These are phyloP conservation scores for Davidsoniella neocaledoniae DNA, from an alignment of 2,329 filamentous ascomycete species.

Conservation along the genomic window DNA sequence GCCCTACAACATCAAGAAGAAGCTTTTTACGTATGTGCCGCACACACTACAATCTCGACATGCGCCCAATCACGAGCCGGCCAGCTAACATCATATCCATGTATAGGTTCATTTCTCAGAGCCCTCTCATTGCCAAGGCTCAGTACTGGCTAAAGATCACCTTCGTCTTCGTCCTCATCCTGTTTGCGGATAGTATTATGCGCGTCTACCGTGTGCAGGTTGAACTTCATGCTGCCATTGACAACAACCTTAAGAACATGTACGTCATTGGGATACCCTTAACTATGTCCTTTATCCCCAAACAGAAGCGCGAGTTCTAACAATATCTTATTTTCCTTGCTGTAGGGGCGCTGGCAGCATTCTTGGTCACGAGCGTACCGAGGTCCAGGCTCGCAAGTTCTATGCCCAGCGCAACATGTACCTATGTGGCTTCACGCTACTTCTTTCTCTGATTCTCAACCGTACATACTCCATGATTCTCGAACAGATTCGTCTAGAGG, in stretches of 20 bases:
- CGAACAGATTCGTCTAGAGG: constrained; percentile 78
- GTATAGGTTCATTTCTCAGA: constrained; percentile 82
- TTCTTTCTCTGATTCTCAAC: constrained; percentile 97
- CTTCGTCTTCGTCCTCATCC: constrained; percentile 96
- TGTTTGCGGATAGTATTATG: constrained; percentile 92
- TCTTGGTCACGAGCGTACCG: constrained; percentile 85
- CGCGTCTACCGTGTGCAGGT: constrained; percentile 93
- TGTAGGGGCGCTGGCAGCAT: constrained; percentile 37
- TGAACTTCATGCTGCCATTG: constrained; percentile 59
- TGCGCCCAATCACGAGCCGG: background rate
- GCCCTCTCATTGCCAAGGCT: constrained; percentile 66
- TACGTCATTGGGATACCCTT: constrained; percentile 17
- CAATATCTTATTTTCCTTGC: background rate
- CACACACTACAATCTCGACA: background rate
- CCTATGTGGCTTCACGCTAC: constrained; percentile 96
- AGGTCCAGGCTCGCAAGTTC: constrained; percentile 98
- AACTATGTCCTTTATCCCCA: background rate
- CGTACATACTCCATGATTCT: constrained; percentile 97
- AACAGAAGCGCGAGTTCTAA: too few relatives aligned
- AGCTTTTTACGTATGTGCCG: constrained; percentile 52
- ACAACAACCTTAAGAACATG: constrained; percentile 33
- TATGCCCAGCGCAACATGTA: constrained; percentile 99
- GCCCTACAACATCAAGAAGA: constrained; percentile 71
- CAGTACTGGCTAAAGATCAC: constrained; percentile 98
- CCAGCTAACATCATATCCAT: constrained; percentile 1